Evolutionary conservation across 1,139 yeast species (phyloP).

Genomic region (Geotrichum klebahnii): DNA sequence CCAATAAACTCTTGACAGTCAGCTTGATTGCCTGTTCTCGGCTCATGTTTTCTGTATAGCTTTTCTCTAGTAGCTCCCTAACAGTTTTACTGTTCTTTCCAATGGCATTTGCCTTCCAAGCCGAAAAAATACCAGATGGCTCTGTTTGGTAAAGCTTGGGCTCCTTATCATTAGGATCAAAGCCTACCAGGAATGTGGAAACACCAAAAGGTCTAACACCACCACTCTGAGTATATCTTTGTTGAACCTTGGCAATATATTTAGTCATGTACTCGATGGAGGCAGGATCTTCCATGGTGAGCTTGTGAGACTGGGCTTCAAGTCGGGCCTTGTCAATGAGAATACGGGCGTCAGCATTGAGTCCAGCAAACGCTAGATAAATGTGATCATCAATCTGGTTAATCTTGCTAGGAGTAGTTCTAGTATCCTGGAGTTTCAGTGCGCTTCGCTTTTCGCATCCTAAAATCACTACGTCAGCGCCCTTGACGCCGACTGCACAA

Average conservation of each 20-base stretch:
- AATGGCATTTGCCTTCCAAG: constrained; percentile 99
- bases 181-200: constrained; percentile 91
- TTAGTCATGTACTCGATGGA: constrained; percentile 87
- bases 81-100: constrained; percentile 95
- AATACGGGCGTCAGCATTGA: constrained; percentile 95
- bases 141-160: constrained; percentile 93
- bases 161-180: constrained; percentile 74
- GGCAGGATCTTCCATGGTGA: constrained; percentile 91
- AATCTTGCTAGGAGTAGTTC: constrained; percentile 92
- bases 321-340: constrained; percentile 92
- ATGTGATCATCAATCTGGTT: constrained; percentile 88
- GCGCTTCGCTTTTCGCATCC: constrained; percentile 98
- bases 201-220: constrained; percentile 96
- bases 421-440: constrained; percentile 88
- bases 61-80: constrained; percentile 89
- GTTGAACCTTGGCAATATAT: constrained; percentile 96
- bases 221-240: constrained; percentile 95
- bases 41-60: constrained; percentile 66
- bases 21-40: constrained; percentile 76
- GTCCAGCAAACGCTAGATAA: constrained; percentile 91
- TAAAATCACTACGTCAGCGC: constrained; percentile 78
- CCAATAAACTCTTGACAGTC: constrained; percentile 81
- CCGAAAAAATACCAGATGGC: constrained; percentile 94
- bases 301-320: constrained; percentile 94
- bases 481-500: constrained; percentile 95